A percentile compares a stretch with the other conserved stretches of the same genome.
Evolutionary conservation across 805 yeast genomes (phyloP).

Genomic region (Pichia pseudocactophila): DNA sequence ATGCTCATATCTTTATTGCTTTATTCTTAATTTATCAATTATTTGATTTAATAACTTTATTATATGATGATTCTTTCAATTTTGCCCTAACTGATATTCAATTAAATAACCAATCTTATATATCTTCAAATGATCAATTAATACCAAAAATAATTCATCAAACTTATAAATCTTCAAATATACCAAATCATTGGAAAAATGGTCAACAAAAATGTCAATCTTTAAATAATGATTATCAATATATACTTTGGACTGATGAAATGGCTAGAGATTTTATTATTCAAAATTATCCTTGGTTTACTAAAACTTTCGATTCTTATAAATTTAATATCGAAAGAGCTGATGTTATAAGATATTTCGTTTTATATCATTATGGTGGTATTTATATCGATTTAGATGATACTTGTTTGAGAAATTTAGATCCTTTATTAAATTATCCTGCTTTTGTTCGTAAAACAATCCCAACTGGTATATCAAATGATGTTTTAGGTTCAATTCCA

Average conservation of each 20-base stretch:
- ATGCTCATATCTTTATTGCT: slow-evolving; percentile 49
- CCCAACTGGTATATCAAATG: slow-evolving; percentile 90
- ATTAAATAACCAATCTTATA: slow-evolving; percentile 34
- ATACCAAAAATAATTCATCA: slow-evolving; percentile 92
- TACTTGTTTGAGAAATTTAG: slow-evolving; percentile 72
- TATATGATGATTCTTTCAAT: slow-evolving; percentile 60
- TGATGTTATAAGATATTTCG: slow-evolving; percentile 84
- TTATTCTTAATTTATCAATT: slow-evolving; percentile 50
- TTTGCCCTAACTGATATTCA: slow-evolving; percentile 60
- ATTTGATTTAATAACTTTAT: slow-evolving; percentile 62
- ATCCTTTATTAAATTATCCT: slow-evolving; percentile 71
- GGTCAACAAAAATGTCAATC: slow-evolving; percentile 73
- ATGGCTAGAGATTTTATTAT: slow-evolving; percentile 70
- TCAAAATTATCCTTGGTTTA: slow-evolving; percentile 80
- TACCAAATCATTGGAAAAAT: slow-evolving; percentile 74
- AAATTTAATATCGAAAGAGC: slow-evolving; percentile 81
- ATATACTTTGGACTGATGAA: slow-evolving; percentile 85
- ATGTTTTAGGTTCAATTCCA: slow-evolving; percentile 86
- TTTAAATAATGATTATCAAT: slow-evolving; percentile 80
- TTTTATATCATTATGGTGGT: slow-evolving; percentile 78
- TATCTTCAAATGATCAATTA: slow-evolving; percentile 35
- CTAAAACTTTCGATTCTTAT: slow-evolving; percentile 68
- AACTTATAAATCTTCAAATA: slow-evolving; percentile 70
- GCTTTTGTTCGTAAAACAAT: slow-evolving; percentile 81
- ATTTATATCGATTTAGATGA: slow-evolving; percentile 85